Percentiles rank a stretch among this genome's conserved stretches.
phyloP scores from a whole-genome alignment of 2,329 filamentous ascomycete genomes.

The Colletotrichum incanum region DNA sequence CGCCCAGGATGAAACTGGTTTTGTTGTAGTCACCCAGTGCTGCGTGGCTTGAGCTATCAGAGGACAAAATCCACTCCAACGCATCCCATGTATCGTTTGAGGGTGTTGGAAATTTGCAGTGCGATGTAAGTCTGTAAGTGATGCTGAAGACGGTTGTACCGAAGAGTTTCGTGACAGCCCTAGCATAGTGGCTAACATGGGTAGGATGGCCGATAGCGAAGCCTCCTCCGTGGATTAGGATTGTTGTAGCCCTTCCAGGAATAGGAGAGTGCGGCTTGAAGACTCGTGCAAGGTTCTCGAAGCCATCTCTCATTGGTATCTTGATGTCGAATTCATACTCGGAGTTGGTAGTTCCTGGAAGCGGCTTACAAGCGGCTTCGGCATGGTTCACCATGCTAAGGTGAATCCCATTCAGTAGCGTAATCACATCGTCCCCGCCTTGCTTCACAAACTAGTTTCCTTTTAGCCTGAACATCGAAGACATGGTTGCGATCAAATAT shows the following conservation, averaged over 20 bases:
- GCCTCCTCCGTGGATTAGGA: constrained; percentile 41
- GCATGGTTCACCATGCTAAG: constrained; percentile 11
- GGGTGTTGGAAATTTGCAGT: constrained; percentile 60
- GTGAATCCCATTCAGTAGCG: constrained; percentile 1
- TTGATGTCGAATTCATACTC: constrained; percentile 29
- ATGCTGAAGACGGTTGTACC: constrained; percentile 54
- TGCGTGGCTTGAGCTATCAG: background rate
- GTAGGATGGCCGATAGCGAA: constrained; percentile 31
- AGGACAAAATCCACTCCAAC: constrained; percentile 39
- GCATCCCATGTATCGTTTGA: constrained; percentile 60
- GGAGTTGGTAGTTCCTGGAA: constrained; percentile 13
- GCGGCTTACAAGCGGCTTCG: constrained; percentile 7
- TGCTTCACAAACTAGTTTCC: background rate
- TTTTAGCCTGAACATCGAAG: background rate
- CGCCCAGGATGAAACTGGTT: constrained; percentile 42
- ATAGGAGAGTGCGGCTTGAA: constrained; percentile 5
- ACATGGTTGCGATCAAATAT: background rate
- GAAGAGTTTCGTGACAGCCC: constrained; percentile 20
- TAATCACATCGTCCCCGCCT: background rate
- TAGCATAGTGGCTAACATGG: constrained; percentile 10
- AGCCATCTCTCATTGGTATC: constrained; percentile 34
- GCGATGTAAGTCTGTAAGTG: constrained; percentile 64
- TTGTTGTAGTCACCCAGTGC: constrained; percentile 9
- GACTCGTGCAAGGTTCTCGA: constrained; percentile 4
- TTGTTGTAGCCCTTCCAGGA: constrained; percentile 2